A percentile compares a stretch with the other conserved stretches of the same genome.
Conservation (phyloP, 2,329 filamentous ascomycete species). For the Sclerotinia trifoliorum region DNA sequence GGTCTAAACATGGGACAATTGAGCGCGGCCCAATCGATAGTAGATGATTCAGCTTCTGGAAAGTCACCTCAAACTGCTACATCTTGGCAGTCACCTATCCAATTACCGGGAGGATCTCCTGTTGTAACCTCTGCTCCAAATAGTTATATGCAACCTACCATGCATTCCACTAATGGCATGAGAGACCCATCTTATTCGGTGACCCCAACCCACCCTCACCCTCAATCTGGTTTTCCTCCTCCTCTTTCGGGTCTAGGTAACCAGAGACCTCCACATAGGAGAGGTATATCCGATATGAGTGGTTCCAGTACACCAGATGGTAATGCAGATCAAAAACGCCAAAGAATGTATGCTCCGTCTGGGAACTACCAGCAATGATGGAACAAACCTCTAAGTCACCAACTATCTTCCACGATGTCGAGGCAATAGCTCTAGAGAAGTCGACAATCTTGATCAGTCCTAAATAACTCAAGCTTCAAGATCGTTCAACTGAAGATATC, state of each 20-base stretch:
- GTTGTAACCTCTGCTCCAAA: conserved; percentile 31
- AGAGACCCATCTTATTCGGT: conserved; percentile 36
- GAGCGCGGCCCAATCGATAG: conserved; percentile 35
- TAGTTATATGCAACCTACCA: conserved; percentile 32
- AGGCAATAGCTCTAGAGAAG: background rate
- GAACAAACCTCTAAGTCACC: background rate
- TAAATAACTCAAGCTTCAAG: background rate
- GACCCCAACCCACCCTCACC: conserved; percentile 35
- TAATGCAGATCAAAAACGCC: conserved; percentile 37
- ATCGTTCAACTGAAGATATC: background rate
- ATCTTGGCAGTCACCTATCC: conserved; percentile 39
- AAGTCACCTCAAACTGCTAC: conserved; percentile 38
- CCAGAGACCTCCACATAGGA: conserved; percentile 34
- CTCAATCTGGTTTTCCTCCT: conserved; percentile 29
- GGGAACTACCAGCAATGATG: conserved; percentile 33
- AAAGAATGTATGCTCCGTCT: conserved; percentile 37
- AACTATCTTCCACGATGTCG: background rate
- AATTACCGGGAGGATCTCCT: conserved; percentile 37
- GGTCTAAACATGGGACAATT: conserved; percentile 38
- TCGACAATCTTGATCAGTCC: background rate
- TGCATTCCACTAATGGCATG: conserved; percentile 27
- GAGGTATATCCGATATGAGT: conserved; percentile 38
- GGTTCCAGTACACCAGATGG: conserved; percentile 32
- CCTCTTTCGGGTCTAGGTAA: conserved; percentile 29
- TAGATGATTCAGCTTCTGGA: conserved; percentile 39